A percentile compares a stretch with the other conserved stretches of the same genome.
Evolutionary conservation across 2,329 filamentous ascomycete genomes (phyloP).

Genomic region (Shiraia sp.): DNA sequence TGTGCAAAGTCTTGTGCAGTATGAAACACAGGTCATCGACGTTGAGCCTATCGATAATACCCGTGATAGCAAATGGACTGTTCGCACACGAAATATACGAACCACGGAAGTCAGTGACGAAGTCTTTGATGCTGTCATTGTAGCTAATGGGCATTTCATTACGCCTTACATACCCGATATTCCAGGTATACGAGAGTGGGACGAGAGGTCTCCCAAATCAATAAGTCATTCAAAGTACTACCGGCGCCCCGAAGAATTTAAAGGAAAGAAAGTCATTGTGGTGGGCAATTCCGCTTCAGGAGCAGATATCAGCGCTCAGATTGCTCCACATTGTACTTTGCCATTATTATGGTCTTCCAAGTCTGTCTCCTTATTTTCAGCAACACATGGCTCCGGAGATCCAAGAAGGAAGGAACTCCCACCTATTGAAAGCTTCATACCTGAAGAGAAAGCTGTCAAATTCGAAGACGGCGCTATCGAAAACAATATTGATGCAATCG

Average conservation of each 20-base stretch:
- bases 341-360: conserved; percentile 55
- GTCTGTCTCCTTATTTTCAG: conserved; percentile 17
- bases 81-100: conserved; percentile 59
- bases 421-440: conserved; percentile 58
- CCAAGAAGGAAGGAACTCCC: conserved; percentile 61
- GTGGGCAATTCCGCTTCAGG: conserved; percentile 86
- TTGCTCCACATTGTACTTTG: conserved; percentile 64
- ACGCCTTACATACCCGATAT: conserved; percentile 52
- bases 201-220: conserved; percentile 39
- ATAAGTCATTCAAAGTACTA: conserved; percentile 73
- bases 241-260: conserved; percentile 65
- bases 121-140: conserved; percentile 58
- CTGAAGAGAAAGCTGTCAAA: conserved; percentile 63
- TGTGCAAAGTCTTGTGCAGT: conserved; percentile 67
- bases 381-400: conserved; percentile 24
- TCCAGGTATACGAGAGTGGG: conserved; percentile 47
- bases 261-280: conserved; percentile 72
- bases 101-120: conserved; percentile 46
- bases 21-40: conserved; percentile 71
- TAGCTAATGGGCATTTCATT: conserved; percentile 55
- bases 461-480: conserved; percentile 71
- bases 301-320: conserved; percentile 79
- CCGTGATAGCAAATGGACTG: conserved; percentile 57
- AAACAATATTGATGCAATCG: conserved; percentile 69
- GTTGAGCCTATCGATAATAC: conserved; percentile 48